Evolutionary conservation across 805 yeast genomes (phyloP).

Genomic region (Candida odintsovae): DNA sequence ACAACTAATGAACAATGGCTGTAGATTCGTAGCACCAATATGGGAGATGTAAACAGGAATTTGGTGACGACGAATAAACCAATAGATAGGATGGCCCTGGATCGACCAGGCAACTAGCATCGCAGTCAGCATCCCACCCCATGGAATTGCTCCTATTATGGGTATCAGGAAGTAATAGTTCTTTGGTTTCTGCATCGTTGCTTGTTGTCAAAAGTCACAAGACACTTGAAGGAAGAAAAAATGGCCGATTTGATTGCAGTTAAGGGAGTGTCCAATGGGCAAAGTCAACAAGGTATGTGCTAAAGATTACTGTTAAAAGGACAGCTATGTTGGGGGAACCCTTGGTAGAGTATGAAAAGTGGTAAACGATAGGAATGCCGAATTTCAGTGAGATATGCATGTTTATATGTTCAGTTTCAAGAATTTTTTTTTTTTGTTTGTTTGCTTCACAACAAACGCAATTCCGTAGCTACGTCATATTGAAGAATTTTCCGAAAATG

Average conservation of each 20-base stretch:
- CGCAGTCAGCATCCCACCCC: conserved; percentile 92
- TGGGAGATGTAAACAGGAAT: conserved; percentile 72
- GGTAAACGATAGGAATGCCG: too few relatives aligned
- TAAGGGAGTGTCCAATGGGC: too few relatives aligned
- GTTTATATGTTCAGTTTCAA: too few relatives aligned
- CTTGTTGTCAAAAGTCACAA: neutral
- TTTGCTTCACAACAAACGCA: too few relatives aligned
- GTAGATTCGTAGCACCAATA: conserved; percentile 80
- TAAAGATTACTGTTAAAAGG: too few relatives aligned
- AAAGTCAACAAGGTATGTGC: too few relatives aligned
- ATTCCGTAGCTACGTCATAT: neutral
- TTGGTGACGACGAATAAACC: conserved; percentile 42
- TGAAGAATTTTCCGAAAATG: neutral
- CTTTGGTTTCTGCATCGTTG: conserved; percentile 10
- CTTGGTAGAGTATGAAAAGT: too few relatives aligned
- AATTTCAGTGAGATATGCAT: too few relatives aligned
- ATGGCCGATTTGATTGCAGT: too few relatives aligned
- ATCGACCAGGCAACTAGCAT: conserved; percentile 72
- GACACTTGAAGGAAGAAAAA: too few relatives aligned
- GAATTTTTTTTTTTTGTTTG: neutral
- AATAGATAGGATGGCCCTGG: conserved; percentile 72
- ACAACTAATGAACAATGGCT: conserved; percentile 79
- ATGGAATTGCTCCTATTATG: conserved; percentile 54
- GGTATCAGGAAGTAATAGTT: conserved; percentile 56
- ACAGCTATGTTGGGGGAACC: too few relatives aligned